Conservation (phyloP, 768 basidiomycete genomes). For the Arthromyces matolae region DNA sequence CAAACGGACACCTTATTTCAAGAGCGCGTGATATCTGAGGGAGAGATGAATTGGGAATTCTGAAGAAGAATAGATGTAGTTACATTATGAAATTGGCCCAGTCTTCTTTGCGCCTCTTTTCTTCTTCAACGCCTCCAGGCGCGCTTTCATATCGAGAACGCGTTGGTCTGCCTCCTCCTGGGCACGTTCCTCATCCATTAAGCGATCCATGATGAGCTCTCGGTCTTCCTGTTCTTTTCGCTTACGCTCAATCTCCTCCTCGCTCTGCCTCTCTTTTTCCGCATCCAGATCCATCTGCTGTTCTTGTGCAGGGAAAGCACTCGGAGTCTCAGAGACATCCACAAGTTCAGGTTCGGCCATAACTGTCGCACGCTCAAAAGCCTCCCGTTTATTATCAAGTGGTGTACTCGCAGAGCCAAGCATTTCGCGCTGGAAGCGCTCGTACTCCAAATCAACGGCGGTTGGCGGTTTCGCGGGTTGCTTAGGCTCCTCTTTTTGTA, state of each 20-base stretch:
- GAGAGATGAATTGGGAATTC: too few species aligned
- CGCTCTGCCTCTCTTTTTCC: conserved; percentile 28
- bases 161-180: conserved; percentile 87
- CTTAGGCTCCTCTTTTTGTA: conserved; percentile 9
- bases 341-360: conserved; percentile 63
- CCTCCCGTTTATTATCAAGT: conserved; percentile 35
- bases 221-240: conserved; percentile 66
- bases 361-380: conserved; percentile 69
- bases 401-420: conserved; percentile 26
- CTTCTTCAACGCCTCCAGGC: conserved; percentile 53
- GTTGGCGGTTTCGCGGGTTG: conserved; percentile 18
- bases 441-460: conserved; percentile 67
- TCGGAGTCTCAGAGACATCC: conserved; percentile 30
- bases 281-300: conserved; percentile 23
- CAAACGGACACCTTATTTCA: too few species aligned
- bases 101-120: conserved; percentile 26
- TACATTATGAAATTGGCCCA: too few species aligned
- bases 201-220: conserved; percentile 81
- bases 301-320: conserved; percentile 44
- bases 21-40: too few species aligned
- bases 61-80: too few species aligned
- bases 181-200: conserved; percentile 79
- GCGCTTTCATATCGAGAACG: conserved; percentile 60
- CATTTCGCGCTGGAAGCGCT: conserved; percentile 65
- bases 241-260: conserved; percentile 43